Base-by-base conservation (phyloP, 768 basidiomycete species). In the Rhizopogon roseolus region DNA sequence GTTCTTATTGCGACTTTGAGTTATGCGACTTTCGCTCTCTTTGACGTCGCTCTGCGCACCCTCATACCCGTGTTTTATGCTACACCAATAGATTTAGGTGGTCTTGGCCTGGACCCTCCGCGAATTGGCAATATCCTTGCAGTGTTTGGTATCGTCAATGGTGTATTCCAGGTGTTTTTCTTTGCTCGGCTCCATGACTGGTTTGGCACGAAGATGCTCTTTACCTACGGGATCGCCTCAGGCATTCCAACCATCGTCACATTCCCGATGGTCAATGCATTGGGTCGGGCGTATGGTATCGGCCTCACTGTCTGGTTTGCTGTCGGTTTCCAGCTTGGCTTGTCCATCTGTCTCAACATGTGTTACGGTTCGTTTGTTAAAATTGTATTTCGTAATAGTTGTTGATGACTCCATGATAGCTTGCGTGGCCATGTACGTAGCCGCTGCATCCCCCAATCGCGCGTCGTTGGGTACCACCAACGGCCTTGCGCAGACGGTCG, bases 401-500 rank as follows among this genome's bases (percentile, higher is more conserved):
- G 13, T 42, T 55, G 52, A 51, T 51, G 9, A 14, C 19, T 17
- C 2, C 16, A 9, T 54, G 17, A 8, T 37, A 87, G 87, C 84
- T 11, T 82, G 85, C 38, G 73, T 86, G 38, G 81, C 88, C 60
- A 86, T 90, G 56, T 86, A 81, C 60, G 82, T 90, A 54, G 76
- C 81, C 11, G 78, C 81, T 29, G 73, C 86, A 27, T 73, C 88
- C 0, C 87, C 88, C 5, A 86, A 86, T 59, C 75, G 76, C 50
- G 78, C 81, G 28, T 81, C 81, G 5, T 74, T 89, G 17, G 88
- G 88, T 37, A 76, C 85, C 10, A 82, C 82, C 19, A 87, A 88
- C 58, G 88, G 88, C n/a, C 61, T 65, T 16, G 62, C 61, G 41
- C 69, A 68, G 56, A 65, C 62, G 37, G 59, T 60, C 9, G 69